Base-by-base conservation (phyloP, 768 basidiomycete species). In the Strobilomyces confusus region DNA sequence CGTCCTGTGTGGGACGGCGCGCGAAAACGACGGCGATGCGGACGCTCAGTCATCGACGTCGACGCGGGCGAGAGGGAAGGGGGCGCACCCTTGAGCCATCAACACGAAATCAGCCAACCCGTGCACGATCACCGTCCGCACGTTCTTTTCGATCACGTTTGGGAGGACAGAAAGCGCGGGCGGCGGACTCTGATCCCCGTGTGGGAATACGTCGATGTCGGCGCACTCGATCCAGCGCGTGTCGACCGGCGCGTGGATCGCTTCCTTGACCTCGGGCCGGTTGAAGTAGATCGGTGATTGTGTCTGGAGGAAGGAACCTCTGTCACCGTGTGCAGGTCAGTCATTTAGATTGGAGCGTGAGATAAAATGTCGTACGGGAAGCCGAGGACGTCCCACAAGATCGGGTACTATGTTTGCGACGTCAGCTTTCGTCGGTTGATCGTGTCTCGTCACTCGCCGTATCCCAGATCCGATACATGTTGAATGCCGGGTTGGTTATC, bases 361-460 rank as follows among this genome's bases (percentile, higher is more conserved):
- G n/a, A n/a, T n/a, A 32, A 44, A 45, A 30, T 11, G 2, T 65
- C 81, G 32, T 60, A 86, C 82, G 87, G 87, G 77, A 86, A 89
- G n/a, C 87, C 87, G 29, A 89, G 82, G 6, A 89, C 86, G 55
- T 89, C 87, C 87, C 86, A 89, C 13, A 85, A 71, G 38, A 86
- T 75, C 0, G 87, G 88, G 68, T 73, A 87, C 58, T 75, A 41
- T 26, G 15, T 12, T 23, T 13, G 5, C 30, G 8, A 42, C 12
- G 29, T 61, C n/a, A 60, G 48, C 23, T 26, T 42, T 38, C 26
- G 17, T 23, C 1, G 4, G 2, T 34, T 3, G 9, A 23, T 17
- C 6, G 20, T 0, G 11, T 9, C n/a, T 4, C 6, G 9, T 9
- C 15, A 61, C 77, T 54, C 47, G 70, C 77, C 19, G 81, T 86